These are phyloP conservation scores for Spencermartinsiella europaea DNA, from an alignment of 805 yeast species.

Conservation along the genomic window DNA sequence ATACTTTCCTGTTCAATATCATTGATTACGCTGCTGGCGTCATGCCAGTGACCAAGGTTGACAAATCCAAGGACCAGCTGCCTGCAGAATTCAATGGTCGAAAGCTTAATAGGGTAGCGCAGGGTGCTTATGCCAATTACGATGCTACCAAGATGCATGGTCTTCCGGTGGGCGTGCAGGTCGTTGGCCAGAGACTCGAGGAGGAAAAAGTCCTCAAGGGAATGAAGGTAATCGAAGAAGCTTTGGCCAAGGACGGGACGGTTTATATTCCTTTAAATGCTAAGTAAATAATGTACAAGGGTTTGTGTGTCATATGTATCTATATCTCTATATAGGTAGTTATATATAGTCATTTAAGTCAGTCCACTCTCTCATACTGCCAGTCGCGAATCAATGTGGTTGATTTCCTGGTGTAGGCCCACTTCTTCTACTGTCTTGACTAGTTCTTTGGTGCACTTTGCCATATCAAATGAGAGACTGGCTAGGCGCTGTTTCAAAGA, in stretches of 20 bases:
- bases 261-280: conserved; percentile 21
- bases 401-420: conserved; percentile 79
- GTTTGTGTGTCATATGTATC: too few species aligned
- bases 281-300: conserved; percentile 3
- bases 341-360: too few species aligned
- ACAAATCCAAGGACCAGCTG: conserved; percentile 32
- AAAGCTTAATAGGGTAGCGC: conserved; percentile 39
- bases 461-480: conserved; percentile 93
- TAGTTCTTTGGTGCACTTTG: conserved; percentile 91
- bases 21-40: conserved; percentile 54
- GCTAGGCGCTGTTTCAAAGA: conserved; percentile 91
- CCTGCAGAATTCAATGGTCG: conserved; percentile 28
- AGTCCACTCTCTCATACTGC: too few species aligned
- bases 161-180: conserved; percentile 61
- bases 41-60: conserved; percentile 50
- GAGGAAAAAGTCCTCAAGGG: conserved; percentile 57
- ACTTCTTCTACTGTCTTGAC: conserved; percentile 97
- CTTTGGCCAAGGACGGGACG: conserved; percentile 28
- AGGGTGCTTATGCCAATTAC: conserved; percentile 41
- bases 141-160: conserved; percentile 51
- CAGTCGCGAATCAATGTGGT: conserved; percentile 59
- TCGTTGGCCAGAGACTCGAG: conserved; percentile 53
- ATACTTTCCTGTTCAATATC: conserved; percentile 52
- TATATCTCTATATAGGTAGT: too few species aligned
- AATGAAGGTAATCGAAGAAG: conserved; percentile 39